Conservation (phyloP, 345 rosid species). For the Moricandia arvensis region DNA sequence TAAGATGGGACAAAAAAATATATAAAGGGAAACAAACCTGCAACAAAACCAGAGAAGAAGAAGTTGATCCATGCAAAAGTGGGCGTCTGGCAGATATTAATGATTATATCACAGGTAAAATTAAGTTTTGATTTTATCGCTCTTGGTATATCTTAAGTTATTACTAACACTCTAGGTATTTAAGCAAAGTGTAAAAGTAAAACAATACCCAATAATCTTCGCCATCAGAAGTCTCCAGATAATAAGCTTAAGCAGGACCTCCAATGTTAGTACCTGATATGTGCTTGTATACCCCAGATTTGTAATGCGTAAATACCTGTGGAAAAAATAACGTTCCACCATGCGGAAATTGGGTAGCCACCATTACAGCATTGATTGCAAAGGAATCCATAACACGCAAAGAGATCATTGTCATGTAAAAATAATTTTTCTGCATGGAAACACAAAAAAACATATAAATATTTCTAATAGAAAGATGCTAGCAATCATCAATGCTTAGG, state of each 20-base stretch:
- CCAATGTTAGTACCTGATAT: slow-evolving; percentile 65
- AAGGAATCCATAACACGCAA: slow-evolving; percentile 89
- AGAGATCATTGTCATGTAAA: slow-evolving; percentile 81
- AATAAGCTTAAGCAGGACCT: slow-evolving; percentile 88
- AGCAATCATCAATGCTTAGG: slow-evolving; percentile 6
- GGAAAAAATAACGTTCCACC: slow-evolving; percentile 60
- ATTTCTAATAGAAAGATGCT: background rate
- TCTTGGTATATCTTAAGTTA: too few relatives aligned
- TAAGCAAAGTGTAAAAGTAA: too few relatives aligned
- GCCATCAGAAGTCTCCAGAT: slow-evolving; percentile 92
- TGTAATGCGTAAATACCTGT: slow-evolving; percentile 90
- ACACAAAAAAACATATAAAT: background rate
- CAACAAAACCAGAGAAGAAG: background rate
- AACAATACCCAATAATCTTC: slow-evolving; percentile 98
- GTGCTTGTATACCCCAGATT: slow-evolving; percentile 87
- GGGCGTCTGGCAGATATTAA: background rate
- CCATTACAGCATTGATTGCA: slow-evolving; percentile 89
- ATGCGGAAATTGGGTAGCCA: slow-evolving; percentile 68
- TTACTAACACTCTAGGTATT: too few relatives aligned
- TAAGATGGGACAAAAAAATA: background rate
- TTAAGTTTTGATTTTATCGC: too few relatives aligned
- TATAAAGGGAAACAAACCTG: background rate
- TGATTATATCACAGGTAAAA: too few relatives aligned
- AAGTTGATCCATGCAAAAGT: background rate
- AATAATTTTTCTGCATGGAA: slow-evolving; percentile 63